These are phyloP conservation scores for Xanthoparmelia taractica DNA, from an alignment of 495 filamentous ascomycete genomes.

Conservation along the genomic window DNA sequence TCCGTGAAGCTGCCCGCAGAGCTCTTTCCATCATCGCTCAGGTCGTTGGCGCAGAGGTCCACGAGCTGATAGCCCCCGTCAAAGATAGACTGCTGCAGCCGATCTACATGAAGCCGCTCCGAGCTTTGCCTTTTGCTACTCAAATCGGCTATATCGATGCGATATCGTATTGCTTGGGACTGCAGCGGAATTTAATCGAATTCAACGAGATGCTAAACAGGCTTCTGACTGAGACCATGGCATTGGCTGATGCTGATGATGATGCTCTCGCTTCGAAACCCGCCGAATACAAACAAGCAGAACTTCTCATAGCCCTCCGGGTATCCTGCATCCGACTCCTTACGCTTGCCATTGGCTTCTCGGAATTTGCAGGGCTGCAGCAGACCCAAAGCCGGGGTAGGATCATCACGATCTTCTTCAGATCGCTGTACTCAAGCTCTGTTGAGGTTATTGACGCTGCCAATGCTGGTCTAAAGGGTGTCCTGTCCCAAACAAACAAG, in stretches of 20 bases:
- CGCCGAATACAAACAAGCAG: slow-evolving; percentile 79
- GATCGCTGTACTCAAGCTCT: slow-evolving; percentile 86
- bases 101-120: slow-evolving; percentile 89
- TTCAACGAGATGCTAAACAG: slow-evolving; percentile 88
- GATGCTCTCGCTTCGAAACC: slow-evolving; percentile 78
- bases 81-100: slow-evolving; percentile 77
- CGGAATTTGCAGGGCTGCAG: slow-evolving; percentile 67
- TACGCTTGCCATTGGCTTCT: slow-evolving; percentile 84
- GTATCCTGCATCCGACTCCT: slow-evolving; percentile 90
- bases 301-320: slow-evolving; percentile 82
- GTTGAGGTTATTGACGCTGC: slow-evolving; percentile 90
- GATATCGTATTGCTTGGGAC: slow-evolving; percentile 81
- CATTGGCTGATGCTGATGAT: slow-evolving; percentile 86
- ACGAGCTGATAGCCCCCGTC: slow-evolving; percentile 77
- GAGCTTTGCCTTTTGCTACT: slow-evolving; percentile 81
- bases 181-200: slow-evolving; percentile 76
- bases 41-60: slow-evolving; percentile 65
- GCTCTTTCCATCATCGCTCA: slow-evolving; percentile 74
- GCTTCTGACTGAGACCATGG: slow-evolving; percentile 83
- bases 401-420: slow-evolving; percentile 95
- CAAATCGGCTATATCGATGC: slow-evolving; percentile 98
- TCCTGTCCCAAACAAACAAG: slow-evolving; percentile 81
- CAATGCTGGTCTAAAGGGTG: slow-evolving; percentile 75
- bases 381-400: slow-evolving; percentile 68
- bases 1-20: slow-evolving; percentile 73